Conservation (phyloP, 352 stramenopile species). For the Globisporangium barbulae region DNA sequence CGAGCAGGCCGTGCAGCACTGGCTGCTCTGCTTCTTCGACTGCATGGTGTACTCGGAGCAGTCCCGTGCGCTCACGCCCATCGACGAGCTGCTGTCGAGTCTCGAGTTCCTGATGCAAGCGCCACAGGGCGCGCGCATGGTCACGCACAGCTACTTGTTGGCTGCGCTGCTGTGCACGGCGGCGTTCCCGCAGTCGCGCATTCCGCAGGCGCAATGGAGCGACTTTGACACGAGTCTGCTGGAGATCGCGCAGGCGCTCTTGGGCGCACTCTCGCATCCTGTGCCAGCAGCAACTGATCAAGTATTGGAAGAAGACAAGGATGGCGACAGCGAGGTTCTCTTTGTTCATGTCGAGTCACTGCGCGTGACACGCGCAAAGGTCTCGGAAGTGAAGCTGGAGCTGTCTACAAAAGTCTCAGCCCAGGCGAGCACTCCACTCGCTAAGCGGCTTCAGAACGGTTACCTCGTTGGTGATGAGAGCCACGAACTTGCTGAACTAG, state of each 20-base stretch:
- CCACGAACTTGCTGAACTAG: too few species aligned
- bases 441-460: constrained; percentile 6
- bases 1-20: constrained; percentile 14
- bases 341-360: constrained; percentile 9
- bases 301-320: not conserved
- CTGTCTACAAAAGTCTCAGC: not conserved
- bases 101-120: constrained; percentile 13
- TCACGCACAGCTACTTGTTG: constrained; percentile 33
- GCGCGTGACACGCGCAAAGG: not conserved
- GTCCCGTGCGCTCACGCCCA: constrained; percentile 26
- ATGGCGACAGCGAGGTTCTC: constrained; percentile 4
- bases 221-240: constrained; percentile 9
- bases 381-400: constrained; percentile 6
- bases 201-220: constrained; percentile 12
- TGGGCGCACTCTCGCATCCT: constrained; percentile 4
- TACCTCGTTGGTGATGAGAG: not conserved
- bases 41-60: constrained; percentile 20
- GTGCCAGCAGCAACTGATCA: not conserved
- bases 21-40: constrained; percentile 23
- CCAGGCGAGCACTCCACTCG: too few species aligned
- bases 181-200: constrained; percentile 23
- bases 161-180: constrained; percentile 37
- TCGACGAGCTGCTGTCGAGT: constrained; percentile 21
- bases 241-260: constrained; percentile 7
- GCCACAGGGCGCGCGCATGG: not conserved